phyloP scores from a whole-genome alignment of 2,329 filamentous ascomycete genomes.

The Beauveria sp. region DNA sequence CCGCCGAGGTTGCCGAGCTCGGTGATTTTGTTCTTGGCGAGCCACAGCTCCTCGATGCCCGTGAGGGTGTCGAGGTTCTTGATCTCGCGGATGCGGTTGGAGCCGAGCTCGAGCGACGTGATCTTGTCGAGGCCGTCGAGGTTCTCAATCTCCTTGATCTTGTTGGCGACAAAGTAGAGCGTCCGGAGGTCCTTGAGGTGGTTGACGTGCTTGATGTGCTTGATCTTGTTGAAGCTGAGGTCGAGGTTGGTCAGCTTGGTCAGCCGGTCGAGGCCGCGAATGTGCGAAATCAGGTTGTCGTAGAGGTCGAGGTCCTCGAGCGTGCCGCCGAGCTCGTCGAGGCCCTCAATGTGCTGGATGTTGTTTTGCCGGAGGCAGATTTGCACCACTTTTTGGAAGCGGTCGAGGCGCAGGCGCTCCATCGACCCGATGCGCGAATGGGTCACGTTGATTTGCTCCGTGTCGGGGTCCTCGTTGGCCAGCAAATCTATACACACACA shows the following conservation, averaged over 20 bases:
- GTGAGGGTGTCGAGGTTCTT: slow-evolving; percentile 71
- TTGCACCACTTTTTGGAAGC: slow-evolving; percentile 68
- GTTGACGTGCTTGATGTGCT: slow-evolving; percentile 85
- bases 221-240: slow-evolving; percentile 98
- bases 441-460: slow-evolving; percentile 79
- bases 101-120: slow-evolving; percentile 81
- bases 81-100: slow-evolving; percentile 85
- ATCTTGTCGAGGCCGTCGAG: slow-evolving; percentile 68
- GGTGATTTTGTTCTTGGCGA: slow-evolving; percentile 95
- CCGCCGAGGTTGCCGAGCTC: slow-evolving; percentile 69
- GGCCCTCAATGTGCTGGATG: slow-evolving; percentile 72
- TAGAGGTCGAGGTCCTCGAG: slow-evolving; percentile 88
- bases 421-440: slow-evolving; percentile 80
- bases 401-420: slow-evolving; percentile 67
- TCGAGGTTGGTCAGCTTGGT: slow-evolving; percentile 72
- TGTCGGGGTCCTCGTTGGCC: slow-evolving; percentile 51
- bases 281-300: slow-evolving; percentile 87
- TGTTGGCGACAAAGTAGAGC: slow-evolving; percentile 90
- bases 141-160: slow-evolving; percentile 80
- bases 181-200: slow-evolving; percentile 73
- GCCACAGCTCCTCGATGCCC: slow-evolving; percentile 82
- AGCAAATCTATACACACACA: slow-evolving; percentile 42
- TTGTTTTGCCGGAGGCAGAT: slow-evolving; percentile 90
- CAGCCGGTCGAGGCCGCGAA: slow-evolving; percentile 74
- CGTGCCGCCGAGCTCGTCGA: slow-evolving; percentile 55